Base-by-base conservation (phyloP, 2,329 filamentous ascomycete species). In the Talaromyces sp. region DNA sequence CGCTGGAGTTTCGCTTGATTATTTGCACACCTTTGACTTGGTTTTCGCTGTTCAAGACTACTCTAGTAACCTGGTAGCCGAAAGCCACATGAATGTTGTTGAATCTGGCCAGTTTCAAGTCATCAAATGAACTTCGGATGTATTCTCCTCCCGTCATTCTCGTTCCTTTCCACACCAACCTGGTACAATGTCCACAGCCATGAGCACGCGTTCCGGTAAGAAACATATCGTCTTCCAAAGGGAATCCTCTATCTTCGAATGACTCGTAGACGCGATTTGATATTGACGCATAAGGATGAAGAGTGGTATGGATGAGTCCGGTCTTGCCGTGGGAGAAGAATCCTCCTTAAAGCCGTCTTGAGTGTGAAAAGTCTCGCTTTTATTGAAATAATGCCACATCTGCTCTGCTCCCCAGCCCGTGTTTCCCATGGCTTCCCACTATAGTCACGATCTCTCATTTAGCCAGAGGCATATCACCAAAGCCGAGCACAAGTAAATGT, bases 281-380 rank as follows among this genome's bases (percentile, higher is more conserved):
- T 43, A 43, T 43, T 4, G 38, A n/a, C 38, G 38, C 38, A n/a
- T 43, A 43, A 7, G 38, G 38, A 43, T 43, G 38, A 43, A 43
- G 14, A n/a, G 38, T 43, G 7, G 77, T 82, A 56, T 84, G 78
- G 1, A 87, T 72, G 21, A 79, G 80, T 0, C 84, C 84, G 10
- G 75, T 69, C 53, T 77, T 72, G 1, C 82, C 83, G 62, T 87
- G 84, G 8, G 74, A 74, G 2, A 72, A 72, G 9, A 74, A 48
- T 79, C 74, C 2, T 78, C 79, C 35, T 83, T 68, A 69, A 85
- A 84, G 83, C 83, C 85, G 29, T 79, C 72, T 66, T 86, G 86
- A 21, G 71, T 67, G 59, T 85, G 80, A 65, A 86, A 87, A 2
- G 79, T 83, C 64, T 87, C 84, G 1, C 81, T 75, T 81, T 73